Base-by-base conservation (phyloP, 2,329 filamentous ascomycete genomes). In the Diplocarpon rosae region DNA sequence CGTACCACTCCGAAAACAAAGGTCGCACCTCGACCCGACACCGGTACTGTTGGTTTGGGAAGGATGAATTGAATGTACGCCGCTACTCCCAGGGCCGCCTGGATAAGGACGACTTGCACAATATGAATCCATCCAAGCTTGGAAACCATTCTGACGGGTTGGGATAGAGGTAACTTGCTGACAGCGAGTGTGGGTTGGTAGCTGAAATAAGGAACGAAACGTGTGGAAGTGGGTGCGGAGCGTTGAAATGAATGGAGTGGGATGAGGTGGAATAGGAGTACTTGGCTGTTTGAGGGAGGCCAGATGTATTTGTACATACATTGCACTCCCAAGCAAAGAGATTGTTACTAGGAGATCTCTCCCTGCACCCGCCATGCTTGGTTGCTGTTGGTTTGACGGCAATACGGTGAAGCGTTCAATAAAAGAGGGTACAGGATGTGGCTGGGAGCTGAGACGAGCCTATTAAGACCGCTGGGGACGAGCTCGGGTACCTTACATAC, bases 1-100 rank as follows among this genome's bases (percentile, higher is more conserved):
- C 51, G 40, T 45, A 56, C 54, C 16, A 55, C 47, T 31, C 48
- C 49, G 13, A 56, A 37, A 6, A 52, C 51, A 33, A 56, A 52
- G 1, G 41, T 49, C 15, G 39, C 40, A 38, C 39, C 40, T 37
- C 47, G 43, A 29, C 20, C 33, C 20, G 20, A 24, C 4, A 24
- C 20, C 20, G 3, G 20, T 11, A 33, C 10, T 32, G 39, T 34
- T 12, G 29, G 17, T 28, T 46, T 49, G 16, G 31, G 16, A 13
- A 44, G 17, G 8, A 49, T 24, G 27, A 49, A 38, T 34, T 37
- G 32, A 13, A 20, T 31, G 27, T 44, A 37, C 16, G 29, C 43
- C 11, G 47, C 17, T 9, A 43, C 40, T 7, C 39, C 37, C 9
- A 49, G 12, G 20, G 41, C 43, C 2, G 7, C 20, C 4, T 44